Percentiles rank a stretch among this genome's conserved stretches.
These are phyloP conservation scores for Prunus yedoensis DNA, from an alignment of 331 rosid genomes.

Conservation along the genomic window DNA sequence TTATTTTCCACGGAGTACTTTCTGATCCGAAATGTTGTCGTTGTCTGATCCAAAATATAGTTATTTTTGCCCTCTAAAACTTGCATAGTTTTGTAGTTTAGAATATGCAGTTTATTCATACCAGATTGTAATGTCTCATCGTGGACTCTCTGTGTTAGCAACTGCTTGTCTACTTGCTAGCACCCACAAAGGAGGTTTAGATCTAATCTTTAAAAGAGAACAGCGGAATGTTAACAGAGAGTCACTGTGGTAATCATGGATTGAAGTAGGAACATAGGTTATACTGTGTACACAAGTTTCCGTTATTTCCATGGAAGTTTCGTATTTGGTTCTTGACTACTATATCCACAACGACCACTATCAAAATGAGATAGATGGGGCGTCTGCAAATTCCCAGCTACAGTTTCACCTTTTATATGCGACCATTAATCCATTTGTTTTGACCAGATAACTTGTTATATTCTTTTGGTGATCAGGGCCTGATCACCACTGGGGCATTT, in stretches of 20 bases:
- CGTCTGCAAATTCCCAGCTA: background rate
- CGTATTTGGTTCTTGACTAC: background rate
- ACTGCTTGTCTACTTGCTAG: background rate
- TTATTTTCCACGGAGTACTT: background rate
- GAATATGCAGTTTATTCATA: no score
- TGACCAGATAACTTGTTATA: background rate
- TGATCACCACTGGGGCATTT: constrained; percentile 37
- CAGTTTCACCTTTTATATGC: background rate
- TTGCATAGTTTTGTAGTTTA: background rate
- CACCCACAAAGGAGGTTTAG: background rate
- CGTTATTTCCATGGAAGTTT: background rate
- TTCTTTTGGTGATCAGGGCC: constrained; percentile 43
- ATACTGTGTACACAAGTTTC: background rate
- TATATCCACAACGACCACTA: no score
- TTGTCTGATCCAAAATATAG: background rate
- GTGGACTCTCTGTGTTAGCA: no score
- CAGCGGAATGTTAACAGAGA: background rate
- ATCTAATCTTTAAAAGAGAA: background rate
- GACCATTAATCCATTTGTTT: background rate
- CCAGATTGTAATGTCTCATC: no score
- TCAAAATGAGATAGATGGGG: background rate
- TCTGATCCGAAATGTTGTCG: no score
- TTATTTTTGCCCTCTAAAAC: background rate
- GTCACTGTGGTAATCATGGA: background rate
- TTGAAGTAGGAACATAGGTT: background rate